These are phyloP conservation scores for Hanseniaspora osmophila DNA, from an alignment of 805 yeast species.

Conservation along the genomic window DNA sequence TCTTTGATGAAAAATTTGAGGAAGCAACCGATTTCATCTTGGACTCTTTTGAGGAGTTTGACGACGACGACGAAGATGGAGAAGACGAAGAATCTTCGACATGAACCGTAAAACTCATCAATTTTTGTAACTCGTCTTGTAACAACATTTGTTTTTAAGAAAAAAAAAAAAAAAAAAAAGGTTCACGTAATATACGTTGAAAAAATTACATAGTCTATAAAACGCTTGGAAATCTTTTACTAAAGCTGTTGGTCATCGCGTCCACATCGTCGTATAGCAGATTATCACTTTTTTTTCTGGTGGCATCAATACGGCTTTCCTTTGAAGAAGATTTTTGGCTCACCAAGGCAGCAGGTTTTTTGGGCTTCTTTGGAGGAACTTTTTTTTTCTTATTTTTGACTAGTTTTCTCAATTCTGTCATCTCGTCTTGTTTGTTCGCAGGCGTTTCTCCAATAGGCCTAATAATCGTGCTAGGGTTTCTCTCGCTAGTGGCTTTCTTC, in stretches of 20 bases:
- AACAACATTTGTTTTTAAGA: neutral
- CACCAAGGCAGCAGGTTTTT: slow-evolving; percentile 40
- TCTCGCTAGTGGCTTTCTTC: slow-evolving; percentile 1
- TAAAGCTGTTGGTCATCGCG: slow-evolving; percentile 42
- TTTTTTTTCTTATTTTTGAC: slow-evolving; percentile 15
- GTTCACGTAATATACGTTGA: no score
- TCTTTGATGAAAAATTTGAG: slow-evolving; percentile 67
- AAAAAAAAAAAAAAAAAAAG: neutral
- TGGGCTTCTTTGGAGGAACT: slow-evolving; percentile 49
- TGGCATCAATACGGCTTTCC: neutral
- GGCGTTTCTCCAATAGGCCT: slow-evolving; percentile 5
- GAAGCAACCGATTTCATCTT: slow-evolving; percentile 76
- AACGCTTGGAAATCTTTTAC: slow-evolving; percentile 47
- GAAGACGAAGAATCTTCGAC: neutral
- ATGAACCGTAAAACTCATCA: neutral
- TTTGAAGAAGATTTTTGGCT: neutral
- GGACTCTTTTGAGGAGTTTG: slow-evolving; percentile 63
- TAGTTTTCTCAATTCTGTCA: neutral
- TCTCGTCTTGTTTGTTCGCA: slow-evolving; percentile 4
- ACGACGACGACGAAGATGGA: slow-evolving; percentile 20
- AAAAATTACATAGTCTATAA: slow-evolving; percentile 1
- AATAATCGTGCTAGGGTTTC: slow-evolving; percentile 14
- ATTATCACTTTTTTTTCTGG: slow-evolving; percentile 11
- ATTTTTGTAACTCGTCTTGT: neutral
- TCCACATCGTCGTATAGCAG: slow-evolving; percentile 36